Evolutionary conservation across 2,329 filamentous ascomycete species (phyloP), one percentile per base, ranked within the genome.

Genomic region (Colletotrichum australisinense): DNA sequence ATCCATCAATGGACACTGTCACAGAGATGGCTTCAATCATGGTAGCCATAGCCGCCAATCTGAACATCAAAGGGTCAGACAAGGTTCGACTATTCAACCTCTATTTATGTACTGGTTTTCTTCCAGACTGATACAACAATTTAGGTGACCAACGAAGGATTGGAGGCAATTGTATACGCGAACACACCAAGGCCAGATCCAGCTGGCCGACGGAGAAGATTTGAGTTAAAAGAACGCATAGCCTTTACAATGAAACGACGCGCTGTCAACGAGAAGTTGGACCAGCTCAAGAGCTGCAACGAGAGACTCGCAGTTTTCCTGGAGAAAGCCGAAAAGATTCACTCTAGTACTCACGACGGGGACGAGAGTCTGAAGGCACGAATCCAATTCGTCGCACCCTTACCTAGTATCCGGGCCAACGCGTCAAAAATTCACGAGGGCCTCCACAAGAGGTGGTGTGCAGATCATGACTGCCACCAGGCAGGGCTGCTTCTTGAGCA

Each of bases 191-290:
- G 56, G 8, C 42, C 60, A 0, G 24, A 11, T 1, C 52, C 62
- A 9, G n/a, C 52, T 9, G 24, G n/a, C 3, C 22, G 49, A 14
- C 63, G 67, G 2, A 14, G 24, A 11, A 24, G 19, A 3, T 66
- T 58, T 1, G 5, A 65, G 2, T 66, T 70, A 5, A 30, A 22
- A 4, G n/a, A 66, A 11, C 67, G 67, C 7, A 52, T 66, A 2
- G 35, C n/a, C 14, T 70, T 66, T n/a, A 53, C 60, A 8, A 70
- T 70, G 62, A 70, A 59, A 2, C 53, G 67, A 2, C 60, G 55
- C 14, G 35, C 46, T 11, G 11, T 24, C 11, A 35, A 42, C 5
- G 22, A 59, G 8, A 66, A 59, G 53, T n/a, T 70, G 8, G 38
- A 22, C 1, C 16, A 59, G 1, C n/a, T 70, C 19, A 53, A 66